phyloP scores from a whole-genome alignment of 2,329 filamentous ascomycete species.

The Hymenoscyphus infarciens region DNA sequence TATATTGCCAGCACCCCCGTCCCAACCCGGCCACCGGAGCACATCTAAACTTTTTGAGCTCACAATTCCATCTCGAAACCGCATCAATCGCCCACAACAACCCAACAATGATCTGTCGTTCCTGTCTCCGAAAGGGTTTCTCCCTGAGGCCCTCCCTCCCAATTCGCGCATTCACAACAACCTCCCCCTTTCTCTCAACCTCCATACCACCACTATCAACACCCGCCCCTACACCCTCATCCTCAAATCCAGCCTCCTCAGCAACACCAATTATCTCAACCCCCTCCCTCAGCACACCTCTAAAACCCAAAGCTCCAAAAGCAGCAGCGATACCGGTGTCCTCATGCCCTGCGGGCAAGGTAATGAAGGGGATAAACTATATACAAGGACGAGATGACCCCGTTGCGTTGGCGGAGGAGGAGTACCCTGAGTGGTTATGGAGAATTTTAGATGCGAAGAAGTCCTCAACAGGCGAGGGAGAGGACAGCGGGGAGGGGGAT shows the following conservation, averaged over 20 bases:
- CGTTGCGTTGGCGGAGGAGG: slow-evolving; percentile 67
- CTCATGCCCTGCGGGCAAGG: slow-evolving; percentile 56
- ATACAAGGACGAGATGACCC: slow-evolving; percentile 71
- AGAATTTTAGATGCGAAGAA: slow-evolving; percentile 58
- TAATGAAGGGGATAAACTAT: slow-evolving; percentile 73
- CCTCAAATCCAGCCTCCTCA: slow-evolving; percentile 14
- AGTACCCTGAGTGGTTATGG: slow-evolving; percentile 83
- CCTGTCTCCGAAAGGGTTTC: slow-evolving; percentile 48
- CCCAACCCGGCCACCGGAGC: slow-evolving; percentile 15
- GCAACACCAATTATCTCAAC: slow-evolving; percentile 31
- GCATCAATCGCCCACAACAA: slow-evolving; percentile 1
- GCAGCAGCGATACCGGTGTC: slow-evolving; percentile 9
- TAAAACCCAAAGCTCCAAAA: slow-evolving; percentile 23
- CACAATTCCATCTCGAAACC: slow-evolving; percentile 11
- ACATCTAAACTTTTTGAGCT: slow-evolving; percentile 18
- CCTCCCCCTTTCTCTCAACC: slow-evolving; percentile 3
- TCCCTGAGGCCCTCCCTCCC: slow-evolving; percentile 12
- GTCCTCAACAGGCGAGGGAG: slow-evolving; percentile 49
- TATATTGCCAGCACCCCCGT: slow-evolving; percentile 25
- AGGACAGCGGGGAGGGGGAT: slow-evolving; percentile 60
- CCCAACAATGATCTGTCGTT: slow-evolving; percentile 36
- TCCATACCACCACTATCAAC: slow-evolving; percentile 18
- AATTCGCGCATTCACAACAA: slow-evolving; percentile 10
- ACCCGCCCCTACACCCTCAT: slow-evolving; percentile 24
- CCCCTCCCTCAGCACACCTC: slow-evolving; percentile 34